Conservation (phyloP, 441 rosid genomes). For the Jatropha podagrica region DNA sequence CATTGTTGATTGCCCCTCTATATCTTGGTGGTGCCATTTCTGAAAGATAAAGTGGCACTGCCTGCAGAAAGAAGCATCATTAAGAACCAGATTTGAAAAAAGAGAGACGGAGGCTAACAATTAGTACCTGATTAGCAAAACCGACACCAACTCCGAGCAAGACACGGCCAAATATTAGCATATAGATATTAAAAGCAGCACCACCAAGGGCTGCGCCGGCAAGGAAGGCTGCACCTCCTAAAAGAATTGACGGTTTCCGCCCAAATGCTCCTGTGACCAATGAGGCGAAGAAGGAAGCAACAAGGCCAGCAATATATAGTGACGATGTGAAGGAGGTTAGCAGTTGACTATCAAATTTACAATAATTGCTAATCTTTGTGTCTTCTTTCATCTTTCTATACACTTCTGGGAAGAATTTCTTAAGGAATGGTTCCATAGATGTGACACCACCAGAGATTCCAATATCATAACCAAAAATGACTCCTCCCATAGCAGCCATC, state of each 20-base stretch:
- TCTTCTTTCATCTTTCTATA: constrained; percentile 43
- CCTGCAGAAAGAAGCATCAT: constrained; percentile 8
- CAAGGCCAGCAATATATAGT: constrained; percentile 65
- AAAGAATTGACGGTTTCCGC: constrained; percentile 57
- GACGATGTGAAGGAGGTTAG: constrained; percentile 76
- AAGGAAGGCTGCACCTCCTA: constrained; percentile 64
- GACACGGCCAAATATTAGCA: constrained; percentile 74
- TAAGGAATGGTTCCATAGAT: constrained; percentile 75
- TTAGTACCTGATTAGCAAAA: constrained; percentile 67
- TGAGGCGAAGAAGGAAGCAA: constrained; percentile 65
- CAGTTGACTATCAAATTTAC: constrained; percentile 58
- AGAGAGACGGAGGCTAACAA: no score
- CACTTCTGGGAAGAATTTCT: constrained; percentile 64
- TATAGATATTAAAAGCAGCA: constrained; percentile 52
- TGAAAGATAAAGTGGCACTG: constrained; percentile 65
- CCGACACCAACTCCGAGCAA: constrained; percentile 84
- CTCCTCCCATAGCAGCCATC: constrained; percentile 83
- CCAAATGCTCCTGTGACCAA: constrained; percentile 49
- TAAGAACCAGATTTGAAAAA: background rate
- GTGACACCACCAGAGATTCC: constrained; percentile 84
- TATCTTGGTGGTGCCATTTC: constrained; percentile 80
- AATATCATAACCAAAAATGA: constrained; percentile 78
- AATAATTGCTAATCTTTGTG: constrained; percentile 52
- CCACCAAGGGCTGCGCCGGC: constrained; percentile 65
- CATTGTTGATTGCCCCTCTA: constrained; percentile 82